A percentile compares a stretch with the other conserved stretches of the same genome.
Evolutionary conservation across 306 rosid genomes (phyloP).

Genomic region (Cotoneaster glaucophyllus): DNA sequence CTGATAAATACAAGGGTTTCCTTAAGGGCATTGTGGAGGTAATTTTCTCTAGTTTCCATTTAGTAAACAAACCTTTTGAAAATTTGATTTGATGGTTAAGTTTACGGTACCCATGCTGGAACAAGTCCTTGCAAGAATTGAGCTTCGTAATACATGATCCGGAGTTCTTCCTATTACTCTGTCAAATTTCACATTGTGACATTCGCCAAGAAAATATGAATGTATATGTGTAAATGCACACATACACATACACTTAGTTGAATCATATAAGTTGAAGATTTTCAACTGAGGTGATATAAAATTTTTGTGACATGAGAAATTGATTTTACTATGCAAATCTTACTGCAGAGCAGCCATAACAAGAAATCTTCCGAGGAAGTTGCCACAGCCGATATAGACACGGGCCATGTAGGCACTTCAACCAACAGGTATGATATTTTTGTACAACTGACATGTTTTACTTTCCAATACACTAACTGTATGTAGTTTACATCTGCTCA

Average conservation of each 20-base stretch:
- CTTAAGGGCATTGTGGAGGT: slow-evolving; percentile 65
- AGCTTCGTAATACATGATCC: not conserved
- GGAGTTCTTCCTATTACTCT: not conserved
- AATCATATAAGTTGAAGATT: not conserved
- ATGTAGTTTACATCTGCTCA: not conserved
- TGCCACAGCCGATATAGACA: slow-evolving; percentile 22
- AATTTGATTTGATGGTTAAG: not conserved
- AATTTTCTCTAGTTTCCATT: slow-evolving; percentile 7
- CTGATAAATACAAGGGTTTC: slow-evolving; percentile 63
- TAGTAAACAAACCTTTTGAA: not conserved
- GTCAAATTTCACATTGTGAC: not conserved
- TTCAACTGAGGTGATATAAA: not conserved
- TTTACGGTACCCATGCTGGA: not conserved
- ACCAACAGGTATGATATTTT: slow-evolving; percentile 36
- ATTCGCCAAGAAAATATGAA: not conserved
- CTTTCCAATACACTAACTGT: not conserved
- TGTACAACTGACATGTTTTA: not conserved
- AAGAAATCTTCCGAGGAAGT: slow-evolving; percentile 38
- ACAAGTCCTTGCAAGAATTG: not conserved
- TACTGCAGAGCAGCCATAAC: slow-evolving; percentile 69
- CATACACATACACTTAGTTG: not conserved
- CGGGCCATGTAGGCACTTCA: slow-evolving; percentile 36
- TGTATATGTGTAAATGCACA: too few relatives aligned
- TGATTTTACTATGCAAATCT: not conserved
- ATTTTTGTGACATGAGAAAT: not conserved